Base-by-base conservation (phyloP, 129 eudicot genomes). In the Smallanthus sonchifolius region DNA sequence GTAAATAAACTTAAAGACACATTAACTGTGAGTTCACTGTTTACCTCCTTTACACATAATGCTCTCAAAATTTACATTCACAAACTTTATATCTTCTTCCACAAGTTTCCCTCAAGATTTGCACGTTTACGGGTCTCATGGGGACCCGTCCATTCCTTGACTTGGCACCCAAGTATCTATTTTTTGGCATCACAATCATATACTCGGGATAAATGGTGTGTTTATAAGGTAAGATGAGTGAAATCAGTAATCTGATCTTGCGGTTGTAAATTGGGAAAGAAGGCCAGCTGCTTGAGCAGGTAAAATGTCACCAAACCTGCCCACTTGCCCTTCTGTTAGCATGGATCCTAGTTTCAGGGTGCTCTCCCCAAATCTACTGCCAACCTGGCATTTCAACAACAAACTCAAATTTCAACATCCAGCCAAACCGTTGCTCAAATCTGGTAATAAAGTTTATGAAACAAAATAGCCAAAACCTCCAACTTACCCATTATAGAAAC, bases 241-340 rank as follows among this genome's bases (percentile, higher is more conserved):
- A 47, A 63, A 38, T 83, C 69, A 87, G 71, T 79, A 73, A 60
- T 90, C 94, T 65, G 94, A 84, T 77, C 94, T 79, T 68, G 81
- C 76, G 37, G 93, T 77, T 32, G 99, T 91, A 57, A 95, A 91
- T 28, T 92, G 90, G 15, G 99, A 95, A 68, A 91, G 86, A 51
- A 95, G 96, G 30, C 99, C 99, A 45, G 99, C 94, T 45, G 99
- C 99, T 75, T 95, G 99, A 62, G 90, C 95, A 49, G 99, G 99
- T 78, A 95, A 80, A 49, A 95, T 95, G 77, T 95, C 99, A 65
- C 99, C 99, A 79, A 95, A 91, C 78, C 97, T 87, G 63, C 95
- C 80, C 61, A 91, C 97, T 87, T 92, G 97, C n/a, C 96, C 94
- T 75, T 95, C 99, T 7, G 95, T 86, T 68, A 95, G 83, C 70